Evolutionary conservation across 805 yeast genomes (phyloP).

Genomic region (Wickerhamiella azyma): DNA sequence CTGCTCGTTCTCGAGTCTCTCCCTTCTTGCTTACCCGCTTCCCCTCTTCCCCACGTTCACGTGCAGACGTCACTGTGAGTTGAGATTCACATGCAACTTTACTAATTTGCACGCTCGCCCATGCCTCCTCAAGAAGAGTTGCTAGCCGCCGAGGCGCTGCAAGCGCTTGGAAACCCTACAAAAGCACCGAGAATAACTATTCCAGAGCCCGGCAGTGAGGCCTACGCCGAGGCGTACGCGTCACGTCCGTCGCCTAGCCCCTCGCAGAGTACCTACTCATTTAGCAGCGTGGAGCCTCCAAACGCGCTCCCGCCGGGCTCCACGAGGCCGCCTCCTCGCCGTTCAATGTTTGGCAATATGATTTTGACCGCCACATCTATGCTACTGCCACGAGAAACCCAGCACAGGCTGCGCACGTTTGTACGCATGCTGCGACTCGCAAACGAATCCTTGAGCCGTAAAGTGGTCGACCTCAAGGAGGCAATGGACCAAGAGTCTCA

Average conservation of each 20-base stretch:
- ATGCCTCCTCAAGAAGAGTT: slow-evolving; percentile 16
- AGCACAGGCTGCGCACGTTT: slow-evolving; percentile 14
- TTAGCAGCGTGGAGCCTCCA: slow-evolving; percentile 1
- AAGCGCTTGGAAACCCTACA: slow-evolving; percentile 11
- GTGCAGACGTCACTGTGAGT: background rate
- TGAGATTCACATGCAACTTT: background rate
- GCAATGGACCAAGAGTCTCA: slow-evolving; percentile 18
- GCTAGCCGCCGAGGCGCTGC: slow-evolving; percentile 19
- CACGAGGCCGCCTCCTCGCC: background rate
- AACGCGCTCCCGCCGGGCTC: background rate
- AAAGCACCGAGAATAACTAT: background rate
- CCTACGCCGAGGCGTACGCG: background rate
- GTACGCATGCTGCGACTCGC: slow-evolving; percentile 16
- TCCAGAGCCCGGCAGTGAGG: background rate
- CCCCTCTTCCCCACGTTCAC: too few relatives aligned
- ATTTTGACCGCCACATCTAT: slow-evolving; percentile 25
- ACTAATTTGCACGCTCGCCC: background rate
- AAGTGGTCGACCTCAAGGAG: slow-evolving; percentile 16
- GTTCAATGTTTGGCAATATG: slow-evolving; percentile 13
- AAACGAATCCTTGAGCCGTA: slow-evolving; percentile 16
- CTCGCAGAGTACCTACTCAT: background rate
- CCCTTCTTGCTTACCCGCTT: too few relatives aligned
- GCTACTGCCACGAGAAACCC: slow-evolving; percentile 29
- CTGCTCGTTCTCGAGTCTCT: background rate
- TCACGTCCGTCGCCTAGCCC: slow-evolving; percentile 1